A percentile compares a stretch with the other conserved stretches of the same genome.
Conservation (phyloP, 257 asterid species). For the Phtheirospermum japonicum region DNA sequence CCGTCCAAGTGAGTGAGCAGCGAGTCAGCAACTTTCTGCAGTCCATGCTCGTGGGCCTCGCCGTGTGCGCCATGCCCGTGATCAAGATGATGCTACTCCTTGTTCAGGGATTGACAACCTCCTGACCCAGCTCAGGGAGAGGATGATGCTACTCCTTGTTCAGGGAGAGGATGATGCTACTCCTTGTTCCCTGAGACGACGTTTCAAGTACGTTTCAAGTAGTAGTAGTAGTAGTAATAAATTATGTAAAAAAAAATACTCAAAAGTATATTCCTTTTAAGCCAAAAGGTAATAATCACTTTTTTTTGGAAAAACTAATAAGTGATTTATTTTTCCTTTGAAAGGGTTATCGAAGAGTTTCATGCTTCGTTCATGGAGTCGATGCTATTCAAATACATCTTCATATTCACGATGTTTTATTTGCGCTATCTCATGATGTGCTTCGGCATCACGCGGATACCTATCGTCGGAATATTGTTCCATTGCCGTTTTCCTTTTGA, state of each 20-base stretch:
- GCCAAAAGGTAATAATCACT: neutral
- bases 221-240: too few relatives aligned
- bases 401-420: constrained; percentile 64
- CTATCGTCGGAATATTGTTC: constrained; percentile 86
- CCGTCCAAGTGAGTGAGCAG: constrained; percentile 86
- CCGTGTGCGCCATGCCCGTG: constrained; percentile 67
- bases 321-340: constrained; percentile 4
- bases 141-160: constrained; percentile 58
- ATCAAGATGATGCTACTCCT: constrained; percentile 83
- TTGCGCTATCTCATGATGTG: constrained; percentile 56
- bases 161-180: too few relatives aligned
- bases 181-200: constrained; percentile 70
- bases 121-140: constrained; percentile 87
- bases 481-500: constrained; percentile 74
- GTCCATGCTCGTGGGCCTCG: constrained; percentile 62
- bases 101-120: constrained; percentile 80
- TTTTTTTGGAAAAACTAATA: neutral
- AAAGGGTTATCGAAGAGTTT: constrained; percentile 64
- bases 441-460: constrained; percentile 92
- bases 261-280: too few relatives aligned
- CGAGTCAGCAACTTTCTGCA: constrained; percentile 81
- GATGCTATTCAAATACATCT: constrained; percentile 79
- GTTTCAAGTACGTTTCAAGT: too few relatives aligned
- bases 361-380: constrained; percentile 82
- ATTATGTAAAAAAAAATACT: too few relatives aligned